phyloP scores from a whole-genome alignment of 2,329 filamentous ascomycete genomes.

The Coniochaeta ligniaria region DNA sequence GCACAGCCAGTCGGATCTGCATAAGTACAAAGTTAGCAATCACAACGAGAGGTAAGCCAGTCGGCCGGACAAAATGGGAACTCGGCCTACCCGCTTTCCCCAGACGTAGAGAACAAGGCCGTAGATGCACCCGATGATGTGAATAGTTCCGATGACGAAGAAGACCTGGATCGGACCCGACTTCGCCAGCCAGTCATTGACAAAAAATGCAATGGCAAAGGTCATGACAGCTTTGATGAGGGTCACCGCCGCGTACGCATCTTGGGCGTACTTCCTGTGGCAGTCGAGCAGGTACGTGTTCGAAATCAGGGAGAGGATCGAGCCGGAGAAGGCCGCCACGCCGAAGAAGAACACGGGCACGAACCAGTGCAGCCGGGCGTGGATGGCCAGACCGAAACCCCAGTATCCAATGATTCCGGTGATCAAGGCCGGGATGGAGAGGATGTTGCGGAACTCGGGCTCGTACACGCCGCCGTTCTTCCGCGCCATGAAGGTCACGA shows the following conservation, averaged over 20 bases:
- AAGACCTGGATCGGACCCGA: slow-evolving; percentile 4
- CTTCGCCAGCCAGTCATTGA: slow-evolving; percentile 5
- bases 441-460: slow-evolving; percentile 32
- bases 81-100: slow-evolving; percentile 4
- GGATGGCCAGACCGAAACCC: slow-evolving; percentile 22
- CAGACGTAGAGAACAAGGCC: slow-evolving; percentile 3
- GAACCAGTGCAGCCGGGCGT: slow-evolving; percentile 14
- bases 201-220: slow-evolving; percentile 7
- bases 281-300: slow-evolving; percentile 26
- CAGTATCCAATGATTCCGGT: slow-evolving; percentile 26
- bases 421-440: slow-evolving; percentile 22
- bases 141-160: slow-evolving; percentile 5
- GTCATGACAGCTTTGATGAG: slow-evolving; percentile 5
- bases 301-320: slow-evolving; percentile 20
- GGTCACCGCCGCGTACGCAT: slow-evolving; percentile 5
- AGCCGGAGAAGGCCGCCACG: slow-evolving; percentile 14
- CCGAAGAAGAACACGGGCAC: slow-evolving; percentile 17
- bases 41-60: too few species aligned
- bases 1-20: too few species aligned
- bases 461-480: slow-evolving; percentile 32
- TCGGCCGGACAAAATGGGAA: too few species aligned
- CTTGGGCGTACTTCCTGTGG: slow-evolving; percentile 19
- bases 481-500: slow-evolving; percentile 27
- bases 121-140: slow-evolving; percentile 1
- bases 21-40: too few species aligned